phyloP scores from a whole-genome alignment of 2,329 filamentous ascomycete genomes.

The Exophiala alcalophila region DNA sequence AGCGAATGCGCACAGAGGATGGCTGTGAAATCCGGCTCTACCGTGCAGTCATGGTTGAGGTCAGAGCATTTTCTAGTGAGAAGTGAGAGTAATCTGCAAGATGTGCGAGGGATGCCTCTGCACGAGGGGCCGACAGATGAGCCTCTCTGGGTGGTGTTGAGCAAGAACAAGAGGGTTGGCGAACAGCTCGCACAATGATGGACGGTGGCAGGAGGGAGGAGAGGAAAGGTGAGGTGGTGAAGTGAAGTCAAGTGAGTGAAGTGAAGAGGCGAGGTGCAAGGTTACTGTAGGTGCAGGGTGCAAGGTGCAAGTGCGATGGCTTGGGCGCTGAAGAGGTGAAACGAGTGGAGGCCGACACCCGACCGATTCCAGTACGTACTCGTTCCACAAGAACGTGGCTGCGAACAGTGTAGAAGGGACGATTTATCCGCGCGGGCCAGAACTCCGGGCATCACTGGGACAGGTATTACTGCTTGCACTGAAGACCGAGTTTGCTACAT shows the following conservation, averaged over 20 bases:
- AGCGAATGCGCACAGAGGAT: conserved; percentile 26
- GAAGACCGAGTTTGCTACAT: no score
- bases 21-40: conserved; percentile 24
- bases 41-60: conserved; percentile 28
- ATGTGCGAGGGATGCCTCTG: conserved; percentile 20
- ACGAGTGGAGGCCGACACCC: conserved; percentile 19
- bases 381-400: conserved; percentile 28
- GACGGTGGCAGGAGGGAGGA: conserved; percentile 12
- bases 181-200: conserved; percentile 5
- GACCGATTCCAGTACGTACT: conserved; percentile 16
- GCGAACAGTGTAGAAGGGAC: conserved; percentile 17
- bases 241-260: conserved; percentile 14
- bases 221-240: conserved; percentile 21
- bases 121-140: conserved; percentile 37
- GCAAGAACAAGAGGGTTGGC: conserved; percentile 2
- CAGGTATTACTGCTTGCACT: no score
- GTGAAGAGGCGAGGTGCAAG: conserved; percentile 13
- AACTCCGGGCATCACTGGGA: no score
- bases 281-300: no score
- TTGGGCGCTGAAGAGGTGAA: conserved; percentile 21
- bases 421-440: conserved; percentile 15
- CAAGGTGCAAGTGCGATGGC: no score
- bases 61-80: conserved; percentile 31
- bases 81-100: conserved; percentile 1
- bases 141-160: conserved; percentile 1